Evolutionary conservation across 1,284 basidiomycete species (phyloP).

Genomic region (Agroathelia rolfsii): DNA sequence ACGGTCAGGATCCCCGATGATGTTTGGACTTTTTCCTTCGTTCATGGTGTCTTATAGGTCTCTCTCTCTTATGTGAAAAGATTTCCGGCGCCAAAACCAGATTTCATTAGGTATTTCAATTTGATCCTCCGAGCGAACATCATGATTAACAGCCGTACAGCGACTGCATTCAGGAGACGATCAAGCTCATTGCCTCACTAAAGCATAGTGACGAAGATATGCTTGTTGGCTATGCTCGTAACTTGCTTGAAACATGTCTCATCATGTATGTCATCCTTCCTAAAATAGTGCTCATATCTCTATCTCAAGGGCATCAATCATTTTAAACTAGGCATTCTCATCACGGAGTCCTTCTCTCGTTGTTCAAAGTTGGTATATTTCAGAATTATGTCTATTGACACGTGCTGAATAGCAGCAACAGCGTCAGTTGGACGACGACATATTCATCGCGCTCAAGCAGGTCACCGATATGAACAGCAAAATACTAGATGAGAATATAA

Average conservation of each 20-base stretch:
- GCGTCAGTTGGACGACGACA: conserved; percentile 35
- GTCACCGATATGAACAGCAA: conserved; percentile 31
- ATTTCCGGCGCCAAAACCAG: too few species aligned
- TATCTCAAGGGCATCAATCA: conserved; percentile 36
- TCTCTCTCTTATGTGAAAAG: too few species aligned
- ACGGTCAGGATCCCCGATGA: too few species aligned
- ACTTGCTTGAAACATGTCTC: conserved; percentile 43
- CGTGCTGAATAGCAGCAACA: too few species aligned
- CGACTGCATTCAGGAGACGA: conserved; percentile 38
- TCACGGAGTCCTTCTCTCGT: conserved; percentile 33
- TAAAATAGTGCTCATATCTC: conserved; percentile 6
- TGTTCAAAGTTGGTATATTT: background rate
- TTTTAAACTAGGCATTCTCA: conserved; percentile 45
- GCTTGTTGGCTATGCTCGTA: conserved; percentile 42
- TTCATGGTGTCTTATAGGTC: too few species aligned
- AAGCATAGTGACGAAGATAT: conserved; percentile 44
- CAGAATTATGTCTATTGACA: conserved; percentile 2
- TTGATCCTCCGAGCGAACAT: too few species aligned
- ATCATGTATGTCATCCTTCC: conserved; percentile 29
- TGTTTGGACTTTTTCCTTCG: too few species aligned
- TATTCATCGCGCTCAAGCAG: conserved; percentile 45
- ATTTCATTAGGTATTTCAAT: too few species aligned
- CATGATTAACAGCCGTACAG: conserved; percentile 17
- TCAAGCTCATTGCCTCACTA: conserved; percentile 36
- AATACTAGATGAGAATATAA: conserved; percentile 16